These are phyloP conservation scores for Zopfia rhizophila DNA, from an alignment of 2,329 filamentous ascomycete species.

Conservation along the genomic window DNA sequence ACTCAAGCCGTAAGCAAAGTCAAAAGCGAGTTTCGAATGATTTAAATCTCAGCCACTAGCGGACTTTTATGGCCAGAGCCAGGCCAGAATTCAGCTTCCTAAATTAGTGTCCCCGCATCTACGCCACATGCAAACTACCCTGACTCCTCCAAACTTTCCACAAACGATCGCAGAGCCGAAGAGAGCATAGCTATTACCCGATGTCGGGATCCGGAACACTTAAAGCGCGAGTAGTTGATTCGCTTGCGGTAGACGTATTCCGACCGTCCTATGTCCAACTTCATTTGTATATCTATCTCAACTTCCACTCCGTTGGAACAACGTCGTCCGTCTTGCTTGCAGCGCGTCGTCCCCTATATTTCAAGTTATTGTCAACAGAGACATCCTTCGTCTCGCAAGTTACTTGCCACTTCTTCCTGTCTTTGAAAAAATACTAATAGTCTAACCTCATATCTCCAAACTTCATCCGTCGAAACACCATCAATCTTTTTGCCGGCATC, in stretches of 20 bases:
- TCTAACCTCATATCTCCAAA: constrained; percentile 6
- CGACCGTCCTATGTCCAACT: not conserved
- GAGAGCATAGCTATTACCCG: too few relatives aligned
- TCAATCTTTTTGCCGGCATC: constrained; percentile 5
- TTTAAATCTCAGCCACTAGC: too few relatives aligned
- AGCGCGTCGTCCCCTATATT: too few relatives aligned
- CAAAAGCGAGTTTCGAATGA: too few relatives aligned
- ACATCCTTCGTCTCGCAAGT: not conserved
- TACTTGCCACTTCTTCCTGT: not conserved
- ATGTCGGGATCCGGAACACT: constrained; percentile 12
- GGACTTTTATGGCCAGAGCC: too few relatives aligned
- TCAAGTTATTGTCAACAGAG: too few relatives aligned
- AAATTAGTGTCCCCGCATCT: constrained; percentile 7
- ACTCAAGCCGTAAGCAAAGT: too few relatives aligned
- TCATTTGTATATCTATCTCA: not conserved
- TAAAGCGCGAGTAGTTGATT: not conserved
- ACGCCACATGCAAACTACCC: too few relatives aligned
- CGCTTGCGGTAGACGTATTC: constrained; percentile 18
- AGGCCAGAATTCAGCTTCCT: too few relatives aligned
- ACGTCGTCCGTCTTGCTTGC: too few relatives aligned
- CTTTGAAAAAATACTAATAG: not conserved
- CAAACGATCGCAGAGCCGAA: too few relatives aligned
- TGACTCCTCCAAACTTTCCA: constrained; percentile 12
- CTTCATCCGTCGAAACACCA: constrained; percentile 1
- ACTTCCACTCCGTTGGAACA: too few relatives aligned